Evolutionary conservation across 176 grass and related monocot species (phyloP).

Genomic region (Urochloa ruziziensis): DNA sequence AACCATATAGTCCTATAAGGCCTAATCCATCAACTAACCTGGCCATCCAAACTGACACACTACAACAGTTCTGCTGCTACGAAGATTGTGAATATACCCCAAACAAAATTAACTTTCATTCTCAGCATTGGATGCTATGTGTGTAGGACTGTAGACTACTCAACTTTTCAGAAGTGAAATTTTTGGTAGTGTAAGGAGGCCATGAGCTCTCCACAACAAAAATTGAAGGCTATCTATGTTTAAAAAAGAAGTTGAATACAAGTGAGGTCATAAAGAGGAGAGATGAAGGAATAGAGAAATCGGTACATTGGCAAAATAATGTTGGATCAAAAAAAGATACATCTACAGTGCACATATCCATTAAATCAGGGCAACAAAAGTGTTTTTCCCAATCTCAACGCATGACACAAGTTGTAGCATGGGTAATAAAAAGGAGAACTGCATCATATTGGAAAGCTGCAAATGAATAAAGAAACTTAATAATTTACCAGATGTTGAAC

Average conservation of each 20-base stretch:
- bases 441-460: not conserved
- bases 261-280: not conserved
- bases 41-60: not conserved
- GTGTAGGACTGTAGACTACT: not conserved
- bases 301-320: not conserved
- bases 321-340: constrained; percentile 2
- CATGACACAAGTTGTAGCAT: not conserved
- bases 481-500: constrained; percentile 42
- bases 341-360: not conserved
- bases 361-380: not conserved
- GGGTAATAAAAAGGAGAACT: not conserved
- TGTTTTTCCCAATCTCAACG: not conserved
- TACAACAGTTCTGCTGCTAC: not conserved
- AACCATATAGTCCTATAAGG: not conserved
- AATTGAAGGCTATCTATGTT: constrained; percentile 10
- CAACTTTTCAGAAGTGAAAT: not conserved
- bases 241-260: constrained; percentile 7
- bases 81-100: constrained; percentile 5
- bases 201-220: not conserved
- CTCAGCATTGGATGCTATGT: not conserved
- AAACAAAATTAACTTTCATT: constrained; percentile 8
- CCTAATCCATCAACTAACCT: not conserved
- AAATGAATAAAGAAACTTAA: constrained; percentile 28
- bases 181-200: not conserved
- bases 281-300: not conserved